Percentiles rank a stretch among this genome's conserved stretches.
These are phyloP conservation scores for Microcera coccophila DNA, from an alignment of 2,329 filamentous ascomycete species.

Conservation along the genomic window DNA sequence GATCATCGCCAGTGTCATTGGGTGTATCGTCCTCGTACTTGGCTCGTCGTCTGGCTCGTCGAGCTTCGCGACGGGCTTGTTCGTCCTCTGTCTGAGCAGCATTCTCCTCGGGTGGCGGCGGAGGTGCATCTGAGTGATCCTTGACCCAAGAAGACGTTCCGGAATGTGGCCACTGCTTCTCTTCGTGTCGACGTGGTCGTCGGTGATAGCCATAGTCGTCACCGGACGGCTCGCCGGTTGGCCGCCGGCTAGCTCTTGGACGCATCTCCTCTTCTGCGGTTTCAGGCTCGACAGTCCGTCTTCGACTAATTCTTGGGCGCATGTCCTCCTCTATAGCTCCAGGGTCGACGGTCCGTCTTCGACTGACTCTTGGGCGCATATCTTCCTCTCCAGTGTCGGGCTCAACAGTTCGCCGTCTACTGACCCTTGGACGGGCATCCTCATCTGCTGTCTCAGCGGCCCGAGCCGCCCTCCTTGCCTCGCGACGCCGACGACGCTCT, in stretches of 20 bases:
- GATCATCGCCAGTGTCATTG: conserved; percentile 43
- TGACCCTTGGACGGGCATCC: conserved; percentile 29
- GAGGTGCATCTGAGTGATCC: conserved; percentile 59
- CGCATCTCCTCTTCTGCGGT: conserved; percentile 30
- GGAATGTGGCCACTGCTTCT: conserved; percentile 54
- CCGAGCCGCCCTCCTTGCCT: conserved; percentile 46
- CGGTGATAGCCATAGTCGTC: conserved; percentile 46
- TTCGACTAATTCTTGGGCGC: no score
- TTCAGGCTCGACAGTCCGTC: no score
- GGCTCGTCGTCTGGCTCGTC: conserved; percentile 43
- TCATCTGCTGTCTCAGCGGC: conserved; percentile 36
- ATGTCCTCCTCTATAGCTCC: no score
- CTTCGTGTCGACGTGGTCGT: conserved; percentile 35
- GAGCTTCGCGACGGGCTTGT: conserved; percentile 47
- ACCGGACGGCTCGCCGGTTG: conserved; percentile 36
- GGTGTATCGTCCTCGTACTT: conserved; percentile 40
- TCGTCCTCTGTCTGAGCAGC: conserved; percentile 43
- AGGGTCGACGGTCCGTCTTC: no score
- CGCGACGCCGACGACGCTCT: conserved; percentile 51
- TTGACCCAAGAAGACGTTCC: conserved; percentile 65
- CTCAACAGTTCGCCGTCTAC: no score
- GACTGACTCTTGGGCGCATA: no score
- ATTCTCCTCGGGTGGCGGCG: conserved; percentile 50
- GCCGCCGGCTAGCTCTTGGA: conserved; percentile 29
- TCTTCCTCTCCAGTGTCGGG: no score